A percentile compares a stretch with the other conserved stretches of the same genome.
Conservation (phyloP, 345 rosid species). For the Gossypium bickii region DNA sequence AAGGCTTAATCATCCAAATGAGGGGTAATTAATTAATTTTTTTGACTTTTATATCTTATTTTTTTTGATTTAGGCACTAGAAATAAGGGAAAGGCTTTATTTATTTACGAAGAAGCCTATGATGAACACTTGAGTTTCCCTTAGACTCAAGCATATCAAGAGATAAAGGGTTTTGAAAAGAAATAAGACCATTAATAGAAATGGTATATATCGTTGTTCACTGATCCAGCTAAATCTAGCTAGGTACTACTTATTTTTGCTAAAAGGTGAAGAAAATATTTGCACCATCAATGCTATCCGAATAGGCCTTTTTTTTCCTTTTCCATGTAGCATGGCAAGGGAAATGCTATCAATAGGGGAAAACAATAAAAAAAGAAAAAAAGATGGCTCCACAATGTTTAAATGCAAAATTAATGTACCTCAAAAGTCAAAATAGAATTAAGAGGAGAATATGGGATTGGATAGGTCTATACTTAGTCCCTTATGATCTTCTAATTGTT, state of each 20-base stretch:
- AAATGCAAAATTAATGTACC: background rate
- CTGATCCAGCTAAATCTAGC: background rate
- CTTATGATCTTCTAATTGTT: background rate
- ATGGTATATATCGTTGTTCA: background rate
- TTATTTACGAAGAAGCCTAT: background rate
- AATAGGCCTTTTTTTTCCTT: background rate
- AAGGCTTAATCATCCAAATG: background rate
- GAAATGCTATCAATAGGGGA: no score
- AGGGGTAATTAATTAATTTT: background rate
- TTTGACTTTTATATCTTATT: background rate
- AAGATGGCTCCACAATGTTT: conserved; percentile 1
- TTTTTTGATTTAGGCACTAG: background rate
- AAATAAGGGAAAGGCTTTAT: background rate
- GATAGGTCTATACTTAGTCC: no score
- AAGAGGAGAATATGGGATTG: background rate
- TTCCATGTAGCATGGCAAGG: no score
- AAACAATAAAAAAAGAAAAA: background rate
- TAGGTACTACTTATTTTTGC: background rate
- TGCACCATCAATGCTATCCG: background rate
- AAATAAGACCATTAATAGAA: background rate
- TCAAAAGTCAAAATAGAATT: background rate
- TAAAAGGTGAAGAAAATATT: background rate
- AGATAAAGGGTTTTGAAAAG: background rate
- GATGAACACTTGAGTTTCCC: background rate
- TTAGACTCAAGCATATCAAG: no score